Evolutionary conservation across 495 filamentous ascomycete species (phyloP), one percentile per base, ranked within the genome.

Genomic region (Massariosphaeria phaeospora): DNA sequence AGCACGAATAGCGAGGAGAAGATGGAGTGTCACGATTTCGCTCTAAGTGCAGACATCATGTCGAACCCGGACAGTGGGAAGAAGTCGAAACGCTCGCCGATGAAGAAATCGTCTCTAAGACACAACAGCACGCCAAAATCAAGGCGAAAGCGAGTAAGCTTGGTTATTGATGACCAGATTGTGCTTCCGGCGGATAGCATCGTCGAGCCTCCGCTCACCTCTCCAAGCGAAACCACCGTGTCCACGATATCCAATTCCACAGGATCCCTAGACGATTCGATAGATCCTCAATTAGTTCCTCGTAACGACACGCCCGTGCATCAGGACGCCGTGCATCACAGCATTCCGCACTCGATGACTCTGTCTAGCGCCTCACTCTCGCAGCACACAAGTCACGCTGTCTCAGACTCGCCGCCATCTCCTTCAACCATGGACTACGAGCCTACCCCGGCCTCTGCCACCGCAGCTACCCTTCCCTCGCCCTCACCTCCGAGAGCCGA

Each of bases 401-500:
- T 56, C 31, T 31, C 45, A 5, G 34, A 25, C 0, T 52, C 59
- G 1, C 57, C 57, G 2, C 41, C 52, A 17, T 52, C 59, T 1
- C 57, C 57, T 3, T 34, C 52, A 17, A 15, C 23, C 15, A 24
- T 48, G 13, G 36, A 46, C 25, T 55, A 29, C 29, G 44, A 29
- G 25, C 52, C 52, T 72, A 69, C 43, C 73, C 70, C 55, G 71
- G 72, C 3, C n/a, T n/a, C n/a, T 65, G 69, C 5, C 66, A 70
- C 15, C 64, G 73, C 17, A 59, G 62, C 58, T 70, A 63, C 46
- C 57, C 53, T n/a, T 44, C 52, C 29, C 57, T 62, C 26, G 52
- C 61, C 67, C 70, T 72, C 2, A 57, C 51, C 30, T n/a, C 17
- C 10, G 21, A 20, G 9, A 41, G 7, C n/a, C 8, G n/a, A 17